Percentiles rank a stretch among this genome's conserved stretches.
These are phyloP conservation scores for Penicillium sp. DNA, from an alignment of 2,329 filamentous ascomycete genomes.

Conservation along the genomic window DNA sequence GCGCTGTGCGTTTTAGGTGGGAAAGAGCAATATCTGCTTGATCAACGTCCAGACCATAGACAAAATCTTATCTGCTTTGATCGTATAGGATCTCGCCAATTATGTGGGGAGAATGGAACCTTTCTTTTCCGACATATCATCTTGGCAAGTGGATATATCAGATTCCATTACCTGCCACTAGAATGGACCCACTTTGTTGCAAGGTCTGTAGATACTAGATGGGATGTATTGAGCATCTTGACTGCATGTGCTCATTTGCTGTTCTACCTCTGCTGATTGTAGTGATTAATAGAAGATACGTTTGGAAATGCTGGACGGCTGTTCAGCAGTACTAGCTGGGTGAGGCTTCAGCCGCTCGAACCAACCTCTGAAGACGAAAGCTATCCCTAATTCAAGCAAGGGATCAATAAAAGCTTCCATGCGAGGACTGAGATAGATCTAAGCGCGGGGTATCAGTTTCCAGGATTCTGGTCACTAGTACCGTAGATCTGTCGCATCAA, in stretches of 20 bases:
- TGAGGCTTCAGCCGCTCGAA: background rate
- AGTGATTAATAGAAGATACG: too few relatives aligned
- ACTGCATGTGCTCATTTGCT: background rate
- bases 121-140: constrained; percentile 4
- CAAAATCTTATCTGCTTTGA: background rate
- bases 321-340: background rate
- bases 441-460: background rate
- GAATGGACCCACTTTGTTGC: constrained; percentile 1
- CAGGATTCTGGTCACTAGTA: background rate
- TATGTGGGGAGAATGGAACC: background rate
- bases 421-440: background rate
- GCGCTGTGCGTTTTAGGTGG: background rate
- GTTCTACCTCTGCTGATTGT: background rate
- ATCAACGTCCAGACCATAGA: constrained; percentile 2
- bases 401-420: background rate
- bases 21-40: background rate
- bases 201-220: background rate
- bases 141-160: constrained; percentile 2
- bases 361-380: background rate
- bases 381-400: background rate
- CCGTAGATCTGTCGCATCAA: background rate
- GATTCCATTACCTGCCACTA: background rate
- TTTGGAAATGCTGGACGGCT: background rate
- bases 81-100: background rate
- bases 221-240: background rate